Base-by-base conservation (phyloP, 2,329 filamentous ascomycete genomes). In the Elsinoe perseae region DNA sequence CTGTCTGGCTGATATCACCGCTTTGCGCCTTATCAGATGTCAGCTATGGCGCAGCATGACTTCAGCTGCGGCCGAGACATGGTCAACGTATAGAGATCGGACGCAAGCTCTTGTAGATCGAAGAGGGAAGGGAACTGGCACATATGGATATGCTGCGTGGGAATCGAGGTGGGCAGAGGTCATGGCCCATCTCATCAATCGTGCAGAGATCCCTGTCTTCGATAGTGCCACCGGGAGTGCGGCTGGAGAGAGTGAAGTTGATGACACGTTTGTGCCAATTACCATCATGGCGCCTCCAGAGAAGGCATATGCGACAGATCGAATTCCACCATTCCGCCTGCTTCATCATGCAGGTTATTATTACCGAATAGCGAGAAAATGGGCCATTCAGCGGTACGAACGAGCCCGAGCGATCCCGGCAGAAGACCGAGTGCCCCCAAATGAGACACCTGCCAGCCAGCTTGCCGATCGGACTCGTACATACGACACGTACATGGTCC, bases 101-200 rank as follows among this genome's bases (percentile, higher is more conserved):
- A 83, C 92, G 61, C 79, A 78, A 56, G 86, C 89, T 63, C 81
- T 96, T 54, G 76, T 96, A 14, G 89, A 95, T 65, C 80, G 87
- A 16, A 83, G 86, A 62, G 91, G 90, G 3, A 88, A 88, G 63
- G 92, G 92, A 0, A 90, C 88, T 2, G 82, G 83, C 28, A 95
- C 89, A 62, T 97, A 97, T 68, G 89, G 89, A 4, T 97, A 91
- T 88, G 82, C 89, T 65, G 91, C 92, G 1, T 98, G 92, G 91
- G 87, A 95, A 72, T 84, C 88, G 38, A 80, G 87, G 56, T 85
- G 82, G 83, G 78, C 81, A 14, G 73, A 75, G 59, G 71, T 79
- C 25, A 84, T 85, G 79, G 80, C 79, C 3, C 73, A 85, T 59
- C 69, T 83, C 4, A 77, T 85, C 16, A 73, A 75, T 43, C 73